Percentiles rank a stretch among this genome's conserved stretches.
Evolutionary conservation across 345 rosid species (phyloP).

Genomic region (Salix suchowensis): DNA sequence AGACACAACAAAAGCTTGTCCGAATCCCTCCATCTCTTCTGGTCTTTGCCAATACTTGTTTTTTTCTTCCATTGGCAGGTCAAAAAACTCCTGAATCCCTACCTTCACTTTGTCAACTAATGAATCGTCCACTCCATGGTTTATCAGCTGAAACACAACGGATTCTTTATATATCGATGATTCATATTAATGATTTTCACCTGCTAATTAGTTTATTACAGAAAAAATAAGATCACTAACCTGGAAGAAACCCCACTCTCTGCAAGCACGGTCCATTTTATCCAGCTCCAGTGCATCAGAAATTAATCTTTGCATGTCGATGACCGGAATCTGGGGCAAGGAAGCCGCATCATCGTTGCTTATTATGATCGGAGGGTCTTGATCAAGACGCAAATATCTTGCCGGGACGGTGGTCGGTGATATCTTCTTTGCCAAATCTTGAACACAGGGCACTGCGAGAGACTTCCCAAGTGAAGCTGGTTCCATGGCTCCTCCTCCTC

Average conservation of each 20-base stretch:
- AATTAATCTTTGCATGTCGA: background rate
- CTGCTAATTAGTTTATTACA: too few relatives aligned
- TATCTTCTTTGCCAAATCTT: background rate
- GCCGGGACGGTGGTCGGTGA: background rate
- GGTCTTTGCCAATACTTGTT: conserved; percentile 11
- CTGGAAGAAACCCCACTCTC: conserved; percentile 3
- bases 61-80: conserved; percentile 15
- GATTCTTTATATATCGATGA: too few relatives aligned
- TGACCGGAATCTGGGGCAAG: background rate
- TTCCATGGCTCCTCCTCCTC: background rate
- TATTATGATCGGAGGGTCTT: background rate
- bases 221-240: background rate
- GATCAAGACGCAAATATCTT: background rate
- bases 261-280: background rate
- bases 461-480: background rate
- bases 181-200: too few relatives aligned
- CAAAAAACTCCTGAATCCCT: conserved; percentile 8
- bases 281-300: background rate
- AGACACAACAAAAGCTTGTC: conserved; percentile 12
- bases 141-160: conserved; percentile 10
- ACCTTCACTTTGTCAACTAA: conserved; percentile 11
- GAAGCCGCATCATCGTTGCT: background rate
- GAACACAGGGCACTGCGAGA: background rate
- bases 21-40: conserved; percentile 12
- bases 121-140: conserved; percentile 12